Base-by-base conservation (phyloP, 1,139 yeast genomes). In the Geotrichum australiense region DNA sequence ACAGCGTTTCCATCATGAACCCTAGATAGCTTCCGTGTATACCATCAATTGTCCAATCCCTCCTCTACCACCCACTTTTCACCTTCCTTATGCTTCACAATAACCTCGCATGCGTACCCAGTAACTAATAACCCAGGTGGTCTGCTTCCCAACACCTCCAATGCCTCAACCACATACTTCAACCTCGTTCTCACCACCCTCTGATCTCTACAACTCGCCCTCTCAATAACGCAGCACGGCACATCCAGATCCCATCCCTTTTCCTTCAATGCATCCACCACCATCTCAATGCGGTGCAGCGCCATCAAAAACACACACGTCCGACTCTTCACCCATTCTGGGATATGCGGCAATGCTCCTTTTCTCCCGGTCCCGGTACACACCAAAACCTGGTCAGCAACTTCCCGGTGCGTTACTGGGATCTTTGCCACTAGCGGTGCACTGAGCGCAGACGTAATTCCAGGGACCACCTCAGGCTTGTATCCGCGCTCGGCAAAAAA, bases 351-450 rank as follows among this genome's bases (percentile, higher is more conserved):
- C 37, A 85, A 62, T 3, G 79, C 80, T 3, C 97, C 97, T 29
- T 81, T 76, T 46, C 94, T 76, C 0, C 96, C 97, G 0, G 96
- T 87, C 8, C 98, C 98, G 0, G 98, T 91, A 61, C 96, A 86
- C 22, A 91, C 78, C 43, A 89, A 70, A 1, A 89, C 89, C 62
- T 89, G 96, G 60, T 89, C 97, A 2, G 95, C 86, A 2, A 85
- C 89, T 35, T 84, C 93, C 49, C 98, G 69, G 56, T 87, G 96
- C 0, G 98, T 91, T 11, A 94, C 87, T 0, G 97, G 94, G 31
- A 89, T 84, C 42, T 76, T 72, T 0, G 95, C 80, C 35, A 79
- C 71, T n/a, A 85, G 79, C 0, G 96, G 89, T 0, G 96, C 93
- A 0, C 94, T 86, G 40, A 91, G 70, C 0, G 96, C 94, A 3